Conservation (phyloP, 306 rosid species). For the Hippophae gyantsensis region DNA sequence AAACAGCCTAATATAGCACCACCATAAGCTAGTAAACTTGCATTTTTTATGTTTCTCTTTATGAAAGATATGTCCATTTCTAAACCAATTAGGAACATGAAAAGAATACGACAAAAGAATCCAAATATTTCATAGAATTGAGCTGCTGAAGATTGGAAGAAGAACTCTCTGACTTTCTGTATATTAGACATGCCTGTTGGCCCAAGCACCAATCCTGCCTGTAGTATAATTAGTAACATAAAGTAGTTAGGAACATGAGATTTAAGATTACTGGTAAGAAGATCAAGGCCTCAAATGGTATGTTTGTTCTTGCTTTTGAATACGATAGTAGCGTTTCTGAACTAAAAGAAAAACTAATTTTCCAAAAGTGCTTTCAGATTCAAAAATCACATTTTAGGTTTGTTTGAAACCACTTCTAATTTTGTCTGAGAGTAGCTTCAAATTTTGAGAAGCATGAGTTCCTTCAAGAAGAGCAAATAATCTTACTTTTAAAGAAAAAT, state of each 20-base stretch:
- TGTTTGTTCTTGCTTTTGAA: no score
- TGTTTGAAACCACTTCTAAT: no score
- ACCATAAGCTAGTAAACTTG: slow-evolving; percentile 38
- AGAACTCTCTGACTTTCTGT: slow-evolving; percentile 19
- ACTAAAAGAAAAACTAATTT: no score
- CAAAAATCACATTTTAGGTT: no score
- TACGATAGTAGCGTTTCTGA: no score
- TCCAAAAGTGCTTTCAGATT: no score
- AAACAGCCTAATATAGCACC: slow-evolving; percentile 35
- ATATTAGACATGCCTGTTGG: slow-evolving; percentile 64
- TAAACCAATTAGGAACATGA: slow-evolving; percentile 77
- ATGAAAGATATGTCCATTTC: slow-evolving; percentile 48
- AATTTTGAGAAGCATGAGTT: no score
- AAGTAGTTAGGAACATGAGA: background rate
- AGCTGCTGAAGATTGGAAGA: slow-evolving; percentile 52
- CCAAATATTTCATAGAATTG: slow-evolving; percentile 82
- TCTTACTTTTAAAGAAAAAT: no score
- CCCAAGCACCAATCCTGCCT: slow-evolving; percentile 85
- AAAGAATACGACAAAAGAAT: slow-evolving; percentile 66
- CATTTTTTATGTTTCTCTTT: slow-evolving; percentile 28
- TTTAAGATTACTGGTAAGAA: background rate
- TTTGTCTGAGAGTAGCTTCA: no score
- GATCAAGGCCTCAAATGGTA: background rate
- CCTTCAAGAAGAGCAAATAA: no score
- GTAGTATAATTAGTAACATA: background rate